Base-by-base conservation (phyloP, 495 filamentous ascomycete species). In the Penicillium flavigenum region DNA sequence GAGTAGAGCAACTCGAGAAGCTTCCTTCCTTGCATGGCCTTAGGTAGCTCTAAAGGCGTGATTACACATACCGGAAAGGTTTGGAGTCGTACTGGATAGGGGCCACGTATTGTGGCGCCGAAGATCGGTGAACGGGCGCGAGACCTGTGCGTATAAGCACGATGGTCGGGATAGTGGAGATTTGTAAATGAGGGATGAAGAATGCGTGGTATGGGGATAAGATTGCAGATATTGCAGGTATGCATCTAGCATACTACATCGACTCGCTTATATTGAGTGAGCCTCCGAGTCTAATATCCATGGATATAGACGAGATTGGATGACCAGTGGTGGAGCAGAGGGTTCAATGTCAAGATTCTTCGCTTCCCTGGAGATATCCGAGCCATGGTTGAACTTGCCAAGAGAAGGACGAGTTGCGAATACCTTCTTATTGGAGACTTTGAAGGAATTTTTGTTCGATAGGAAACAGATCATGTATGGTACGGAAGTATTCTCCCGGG, bases 1-100 rank as follows among this genome's bases (percentile, higher is more conserved):
- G 27, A 8, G 27, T 8, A 8, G 27, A 8, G 36, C n/a, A 51
- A 36, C 27, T 22, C 22, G 29, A 31, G 36, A 54, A 57, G 51
- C 47, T 52, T 56, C 47, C 52, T 45, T 51, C 43, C 50, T 38
- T 42, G 50, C 45, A 50, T 54, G 14, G 45, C 29, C 11, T 7
- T 17, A 39, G 6, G 14, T 39, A 39, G 6, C 14, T 5, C 34
- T 17, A 9, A 17, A 39, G n/a, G 16, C 6, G 17, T 6, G 36
- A 39, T 14, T 34, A 5, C 31, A 34, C 31, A 39, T 44, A 14
- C 9, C 2, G 2, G n/a, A 44, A 24, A 7, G 47, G 6, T 22
- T 31, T 31, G 16, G 9, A 34, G 9, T 12, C 10, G 31, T 34
- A 34, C 31, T 10, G 31, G 31, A 12, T 34, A 39, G 36, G 36